Conservation (phyloP, 2,329 filamentous ascomycete species). For the Polychaeton citri region DNA sequence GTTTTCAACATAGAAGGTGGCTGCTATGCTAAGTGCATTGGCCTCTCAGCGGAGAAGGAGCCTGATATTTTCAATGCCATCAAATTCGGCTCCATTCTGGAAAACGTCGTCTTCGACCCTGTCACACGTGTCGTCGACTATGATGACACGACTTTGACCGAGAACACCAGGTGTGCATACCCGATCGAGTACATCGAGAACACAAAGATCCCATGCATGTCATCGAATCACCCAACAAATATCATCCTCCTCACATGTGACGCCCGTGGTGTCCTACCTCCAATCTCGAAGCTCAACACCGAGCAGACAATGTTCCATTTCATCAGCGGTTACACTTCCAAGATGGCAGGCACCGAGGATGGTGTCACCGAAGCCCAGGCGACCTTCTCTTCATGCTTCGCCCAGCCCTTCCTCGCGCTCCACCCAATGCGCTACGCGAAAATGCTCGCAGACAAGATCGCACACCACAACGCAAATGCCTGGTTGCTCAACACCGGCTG, state of each 20-base stretch:
- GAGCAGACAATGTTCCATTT: constrained; percentile 99
- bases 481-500: constrained; percentile 98
- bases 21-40: constrained; percentile 98
- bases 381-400: constrained; percentile 98
- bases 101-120: constrained; percentile 97
- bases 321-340: constrained; percentile 98
- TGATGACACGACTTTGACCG: constrained; percentile 84
- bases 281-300: constrained; percentile 90
- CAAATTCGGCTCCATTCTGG: constrained; percentile 89
- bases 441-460: constrained; percentile 98
- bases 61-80: constrained; percentile 96
- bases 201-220: constrained; percentile 95
- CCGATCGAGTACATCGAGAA: constrained; percentile 98
- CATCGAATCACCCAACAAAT: constrained; percentile 79
- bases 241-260: constrained; percentile 98
- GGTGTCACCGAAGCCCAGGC: constrained; percentile 94
- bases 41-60: constrained; percentile 95
- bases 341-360: constrained; percentile 99
- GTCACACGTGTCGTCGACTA: constrained; percentile 85
- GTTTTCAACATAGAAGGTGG: constrained; percentile 99
- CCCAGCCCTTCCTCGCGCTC: constrained; percentile 94
- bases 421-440: constrained; percentile 98
- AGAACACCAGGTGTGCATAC: constrained; percentile 97
- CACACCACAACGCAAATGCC: constrained; percentile 85
- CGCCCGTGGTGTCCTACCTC: constrained; percentile 89